Evolutionary conservation across 1,284 basidiomycete species (phyloP), one percentile per base, ranked within the genome.

Genomic region (Golubevia pallescens): DNA sequence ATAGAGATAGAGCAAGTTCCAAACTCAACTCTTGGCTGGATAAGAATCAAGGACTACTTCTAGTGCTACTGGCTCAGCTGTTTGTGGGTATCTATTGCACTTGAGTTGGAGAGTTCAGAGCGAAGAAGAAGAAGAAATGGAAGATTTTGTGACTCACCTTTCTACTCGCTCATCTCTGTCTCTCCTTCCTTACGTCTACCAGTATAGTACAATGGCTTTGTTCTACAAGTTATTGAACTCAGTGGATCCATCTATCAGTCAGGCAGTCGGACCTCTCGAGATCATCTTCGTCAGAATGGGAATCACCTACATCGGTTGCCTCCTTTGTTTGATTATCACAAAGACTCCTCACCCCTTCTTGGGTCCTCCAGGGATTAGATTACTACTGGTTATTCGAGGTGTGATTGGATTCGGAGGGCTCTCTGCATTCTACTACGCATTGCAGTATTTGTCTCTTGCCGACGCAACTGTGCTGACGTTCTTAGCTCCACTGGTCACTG

Each of bases 391-490:
- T 0, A 80, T 88, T 1, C 86, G 92, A 71, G 92, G 92, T 0
- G 86, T 92, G 61, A 87, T 89, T 6, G 92, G 92, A 88, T 91
- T 78, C 58, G 86, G 66, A 6, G 90, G 89, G 0, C 86, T 92
- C n/a, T 90, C 89, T 69, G 90, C 88, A 24, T 86, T 90, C 1
- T 93, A 93, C 81, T 92, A 90, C 78, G 89, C 91, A 0, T 86
- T 93, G 10, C 88, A 90, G 66, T 91, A 89, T 70, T 87, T 92
- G 21, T 90, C 91, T 0, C 87, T 93, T 0, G 91, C 91, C 10
- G 93, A 94, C 79, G 90, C 91, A 0, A 91, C 90, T 0, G 91
- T 92, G 14, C 87, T 95, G 59, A 90, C 90, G 0, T 94, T 93
- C 86, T 87, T 95, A 7, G 86, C 89, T 0, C 93, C 93, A 0